Conservation (phyloP, 768 basidiomycete species). For the Mycena haematopus region DNA sequence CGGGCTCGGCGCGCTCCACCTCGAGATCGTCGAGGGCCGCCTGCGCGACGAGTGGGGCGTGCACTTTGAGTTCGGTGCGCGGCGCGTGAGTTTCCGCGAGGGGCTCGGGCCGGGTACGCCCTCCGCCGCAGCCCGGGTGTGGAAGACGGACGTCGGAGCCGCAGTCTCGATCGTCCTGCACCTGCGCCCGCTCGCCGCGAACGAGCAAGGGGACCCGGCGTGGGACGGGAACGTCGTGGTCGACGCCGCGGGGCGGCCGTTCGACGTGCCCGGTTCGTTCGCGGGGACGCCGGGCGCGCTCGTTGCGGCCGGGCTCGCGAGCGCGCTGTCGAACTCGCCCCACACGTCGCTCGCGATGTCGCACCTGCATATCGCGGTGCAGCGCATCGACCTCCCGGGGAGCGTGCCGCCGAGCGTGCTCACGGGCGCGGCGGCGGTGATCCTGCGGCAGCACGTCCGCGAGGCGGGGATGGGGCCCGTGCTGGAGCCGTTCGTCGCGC, state of each 20-base stretch:
- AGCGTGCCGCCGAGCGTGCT: slow-evolving; percentile 58
- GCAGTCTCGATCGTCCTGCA: slow-evolving; percentile 59
- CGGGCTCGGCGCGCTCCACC: slow-evolving; percentile 83
- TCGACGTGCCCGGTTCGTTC: slow-evolving; percentile 59
- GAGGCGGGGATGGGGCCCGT: slow-evolving; percentile 73
- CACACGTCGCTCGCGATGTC: slow-evolving; percentile 78
- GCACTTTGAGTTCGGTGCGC: slow-evolving; percentile 76
- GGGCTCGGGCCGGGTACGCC: slow-evolving; percentile 45
- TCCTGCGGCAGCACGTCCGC: slow-evolving; percentile 66
- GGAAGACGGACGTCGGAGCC: slow-evolving; percentile 65
- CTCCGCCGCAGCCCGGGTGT: slow-evolving; percentile 47
- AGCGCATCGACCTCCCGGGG: slow-evolving; percentile 47
- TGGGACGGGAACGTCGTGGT: slow-evolving; percentile 85
- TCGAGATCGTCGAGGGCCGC: slow-evolving; percentile 89
- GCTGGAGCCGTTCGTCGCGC: slow-evolving; percentile 77
- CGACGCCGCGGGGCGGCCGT: slow-evolving; percentile 54
- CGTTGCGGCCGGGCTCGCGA: slow-evolving; percentile 73
- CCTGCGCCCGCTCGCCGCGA: slow-evolving; percentile 58
- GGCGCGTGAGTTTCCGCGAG: slow-evolving; percentile 85
- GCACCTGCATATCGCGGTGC: slow-evolving; percentile 63
- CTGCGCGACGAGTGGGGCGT: slow-evolving; percentile 81
- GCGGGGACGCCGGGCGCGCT: slow-evolving; percentile 52
- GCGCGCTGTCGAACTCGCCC: slow-evolving; percentile 77
- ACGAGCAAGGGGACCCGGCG: slow-evolving; percentile 65
- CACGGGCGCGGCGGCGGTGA: slow-evolving; percentile 66